Base-by-base conservation (phyloP, 1,284 basidiomycete genomes). In the Moniliophthora roreri region DNA sequence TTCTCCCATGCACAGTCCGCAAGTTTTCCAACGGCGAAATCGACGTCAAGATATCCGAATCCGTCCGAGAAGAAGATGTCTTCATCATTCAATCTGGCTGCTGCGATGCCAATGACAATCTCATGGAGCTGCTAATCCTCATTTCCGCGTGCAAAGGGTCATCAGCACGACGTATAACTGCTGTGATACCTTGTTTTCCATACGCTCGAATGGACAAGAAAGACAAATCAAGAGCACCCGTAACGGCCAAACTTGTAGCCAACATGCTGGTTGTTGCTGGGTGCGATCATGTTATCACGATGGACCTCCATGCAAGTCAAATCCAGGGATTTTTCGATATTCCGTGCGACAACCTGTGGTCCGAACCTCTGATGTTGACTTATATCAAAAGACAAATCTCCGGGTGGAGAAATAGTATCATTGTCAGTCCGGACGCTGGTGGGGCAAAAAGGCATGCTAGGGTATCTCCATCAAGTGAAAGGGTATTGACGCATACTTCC, bases 301-400 rank as follows among this genome's bases (percentile, higher is more conserved):
- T 99, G 87, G 96, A 99, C 70, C 79, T 99, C 39, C 96, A 99
- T 69, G 97, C 96, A 10, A 94, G 91, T 62, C 96, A 99, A 77
- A 98, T 99, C 60, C 96, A 99, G 71, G 96, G 96, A 10, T 99
- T 99, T 79, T 99, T 99, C 68, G 95, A 99, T 72, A 95, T 99
- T 62, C 97, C 96, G 13, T 95, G 98, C 52, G 96, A 99, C 77
- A 99, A 99, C 72, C 77, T 97, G 52, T 97, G 87, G 71, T 91
- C 90, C 32, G 93, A 95, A 67, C 89, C 93, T 6, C 74, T 89
- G 61, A 92, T 95, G 89, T 79, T 93, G 59, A 77, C 84, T 8
- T 95, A 93, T 71, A 96, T 99, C 76, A 95, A 95, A 73, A 76
- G 83, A 47, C 81, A 87, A 65, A 93, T 99, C 53, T 81, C 85